Evolutionary conservation across 805 yeast genomes (phyloP), one percentile per base, ranked within the genome.

Genomic region (Metschnikowia bowlesiae): DNA sequence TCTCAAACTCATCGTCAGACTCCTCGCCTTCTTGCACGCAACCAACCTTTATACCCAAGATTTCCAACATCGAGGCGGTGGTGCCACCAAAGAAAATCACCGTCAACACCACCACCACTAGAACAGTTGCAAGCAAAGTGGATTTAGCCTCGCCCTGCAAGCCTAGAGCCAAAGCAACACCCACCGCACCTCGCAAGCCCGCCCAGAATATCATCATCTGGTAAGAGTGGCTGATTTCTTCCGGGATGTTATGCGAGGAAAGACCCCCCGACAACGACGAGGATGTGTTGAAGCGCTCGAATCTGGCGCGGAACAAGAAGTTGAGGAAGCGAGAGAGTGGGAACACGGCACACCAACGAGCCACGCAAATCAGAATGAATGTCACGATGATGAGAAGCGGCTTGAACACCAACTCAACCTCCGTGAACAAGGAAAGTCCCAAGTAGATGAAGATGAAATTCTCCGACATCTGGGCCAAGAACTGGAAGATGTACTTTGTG

Each of bases 131-230:
- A 48, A 92, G 71, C 47, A 94, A 73, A 0, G 96, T 84, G 63
- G 85, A 84, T 56, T 91, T 92, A 49, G 88, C 84, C 62, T 92
- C 97, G 53, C 98, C 99, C 69, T 89, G 96, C 38, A 94, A 73
- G 11, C 99, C 99, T 83, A 95, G 89, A 0, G 99, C 99, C 62
- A 94, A 78, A 0, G 99, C 99, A 4, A 94, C 99, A 56, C 99
- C 99, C 34, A 94, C 99, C 0, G 99, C 99, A 52, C 99, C 99
- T 63, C 99, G 79, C 50, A 94, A 75, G 3, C 99, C 99, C 2
- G 99, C 99, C 99, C 99, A 94, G 67, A 94, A 94, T 46, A 92
- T 89, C 99, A 94, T 94, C 88, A 90, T 89, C 70, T 94, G 99
- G 68, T 94, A 94, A 53, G 86, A 89, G 61, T 89, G 92, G 28